phyloP scores from a whole-genome alignment of 1,284 basidiomycete species.

The Leccinum variabile region DNA sequence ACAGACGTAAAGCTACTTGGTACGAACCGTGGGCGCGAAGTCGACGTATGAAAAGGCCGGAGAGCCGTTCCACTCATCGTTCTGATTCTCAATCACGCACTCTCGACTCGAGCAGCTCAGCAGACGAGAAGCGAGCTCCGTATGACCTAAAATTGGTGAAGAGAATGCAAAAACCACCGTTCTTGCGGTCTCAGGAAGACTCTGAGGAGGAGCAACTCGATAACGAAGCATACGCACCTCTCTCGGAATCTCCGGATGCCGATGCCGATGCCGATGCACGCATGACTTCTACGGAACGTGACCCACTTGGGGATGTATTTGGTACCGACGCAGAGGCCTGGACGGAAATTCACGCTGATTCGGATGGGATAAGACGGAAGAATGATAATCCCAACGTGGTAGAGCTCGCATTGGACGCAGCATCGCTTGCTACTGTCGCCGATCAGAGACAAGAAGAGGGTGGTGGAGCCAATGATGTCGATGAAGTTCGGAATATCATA shows the following conservation, averaged over 20 bases:
- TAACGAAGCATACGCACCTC: constrained; percentile 35
- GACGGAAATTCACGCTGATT: constrained; percentile 49
- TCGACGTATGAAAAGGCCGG: constrained; percentile 54
- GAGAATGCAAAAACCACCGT: constrained; percentile 43
- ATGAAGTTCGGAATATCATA: constrained; percentile 49
- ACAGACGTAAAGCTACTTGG: constrained; percentile 73
- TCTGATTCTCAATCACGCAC: constrained; percentile 29
- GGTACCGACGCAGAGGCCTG: constrained; percentile 63
- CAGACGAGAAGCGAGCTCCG: constrained; percentile 39
- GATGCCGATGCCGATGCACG: background rate
- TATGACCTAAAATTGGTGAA: constrained; percentile 53
- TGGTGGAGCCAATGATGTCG: constrained; percentile 36
- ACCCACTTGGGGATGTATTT: constrained; percentile 50
- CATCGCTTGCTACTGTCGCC: constrained; percentile 43
- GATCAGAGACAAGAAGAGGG: constrained; percentile 37
- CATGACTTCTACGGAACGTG: constrained; percentile 34
- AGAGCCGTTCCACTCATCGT: constrained; percentile 38
- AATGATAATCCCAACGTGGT: constrained; percentile 44
- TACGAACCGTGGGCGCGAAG: constrained; percentile 76
- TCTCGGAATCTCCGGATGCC: constrained; percentile 36
- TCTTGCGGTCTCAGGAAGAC: constrained; percentile 32
- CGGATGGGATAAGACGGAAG: constrained; percentile 28
- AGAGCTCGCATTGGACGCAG: constrained; percentile 53
- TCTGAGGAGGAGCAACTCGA: constrained; percentile 17
- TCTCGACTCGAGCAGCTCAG: constrained; percentile 22